Conservation (phyloP, 225 moss, liverwort and hornwort species). For the Ulota crispa region DNA sequence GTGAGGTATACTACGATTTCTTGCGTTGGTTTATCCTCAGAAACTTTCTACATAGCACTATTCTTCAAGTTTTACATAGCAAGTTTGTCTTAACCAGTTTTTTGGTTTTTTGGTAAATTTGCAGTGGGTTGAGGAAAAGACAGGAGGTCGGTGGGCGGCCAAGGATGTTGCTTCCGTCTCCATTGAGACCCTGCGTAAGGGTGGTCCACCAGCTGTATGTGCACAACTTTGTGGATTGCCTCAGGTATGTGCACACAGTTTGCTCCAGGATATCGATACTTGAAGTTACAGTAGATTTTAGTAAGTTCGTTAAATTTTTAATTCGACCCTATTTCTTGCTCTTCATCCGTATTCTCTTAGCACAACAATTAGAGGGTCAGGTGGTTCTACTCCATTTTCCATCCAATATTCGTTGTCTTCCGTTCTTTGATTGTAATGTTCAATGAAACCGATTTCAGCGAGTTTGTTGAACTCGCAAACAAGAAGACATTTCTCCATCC, state of each 20-base stretch:
- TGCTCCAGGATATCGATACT: background rate
- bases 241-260: slow-evolving; percentile 37
- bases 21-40: background rate
- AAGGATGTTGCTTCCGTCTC: slow-evolving; percentile 70
- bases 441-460: background rate
- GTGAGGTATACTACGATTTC: slow-evolving; percentile 53
- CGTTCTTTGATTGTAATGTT: background rate
- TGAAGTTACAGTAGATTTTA: background rate
- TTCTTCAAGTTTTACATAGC: background rate
- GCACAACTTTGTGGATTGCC: slow-evolving; percentile 60
- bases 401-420: background rate
- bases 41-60: background rate
- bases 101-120: background rate
- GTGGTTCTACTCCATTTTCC: background rate
- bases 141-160: slow-evolving; percentile 62
- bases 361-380: background rate
- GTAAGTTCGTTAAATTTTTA: background rate
- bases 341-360: background rate
- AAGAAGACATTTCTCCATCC: background rate
- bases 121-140: slow-evolving; percentile 98
- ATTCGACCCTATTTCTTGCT: background rate
- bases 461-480: background rate
- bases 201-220: slow-evolving; percentile 84
- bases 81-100: background rate
- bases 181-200: slow-evolving; percentile 78